Conservation (phyloP, 176 grass and related monocot genomes). For the Alloteropsis semialata region DNA sequence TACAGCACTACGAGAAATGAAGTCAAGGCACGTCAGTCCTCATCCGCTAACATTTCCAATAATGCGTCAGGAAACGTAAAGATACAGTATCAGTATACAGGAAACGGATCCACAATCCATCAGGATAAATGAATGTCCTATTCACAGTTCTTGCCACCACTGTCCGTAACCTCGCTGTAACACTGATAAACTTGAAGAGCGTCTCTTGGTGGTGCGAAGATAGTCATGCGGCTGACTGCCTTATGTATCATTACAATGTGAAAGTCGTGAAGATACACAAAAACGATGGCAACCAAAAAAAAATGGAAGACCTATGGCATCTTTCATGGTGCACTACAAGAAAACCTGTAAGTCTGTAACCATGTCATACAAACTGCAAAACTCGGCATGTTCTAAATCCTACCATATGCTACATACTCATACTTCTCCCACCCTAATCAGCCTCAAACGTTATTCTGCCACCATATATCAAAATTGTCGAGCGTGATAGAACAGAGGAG, state of each 20-base stretch:
- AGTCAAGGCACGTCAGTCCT: too few relatives aligned
- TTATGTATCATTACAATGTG: constrained; percentile 41
- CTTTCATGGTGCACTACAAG: constrained; percentile 22
- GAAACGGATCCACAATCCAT: not conserved
- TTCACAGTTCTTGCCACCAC: not conserved
- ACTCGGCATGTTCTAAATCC: constrained; percentile 42
- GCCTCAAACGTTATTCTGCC: constrained; percentile 36
- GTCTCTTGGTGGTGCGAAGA: not conserved
- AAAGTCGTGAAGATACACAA: constrained; percentile 28
- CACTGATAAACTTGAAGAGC: constrained; percentile 1
- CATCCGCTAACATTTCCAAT: too few relatives aligned
- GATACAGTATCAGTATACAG: not conserved
- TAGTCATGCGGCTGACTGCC: not conserved
- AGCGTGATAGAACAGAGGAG: not conserved
- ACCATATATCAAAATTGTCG: constrained; percentile 50
- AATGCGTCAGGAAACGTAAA: too few relatives aligned
- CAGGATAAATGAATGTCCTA: constrained; percentile 18
- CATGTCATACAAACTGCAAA: constrained; percentile 55
- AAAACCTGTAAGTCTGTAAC: constrained; percentile 29
- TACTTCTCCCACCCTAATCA: constrained; percentile 42
- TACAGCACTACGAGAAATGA: not conserved
- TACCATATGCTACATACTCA: constrained; percentile 60
- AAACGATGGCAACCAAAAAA: not conserved
- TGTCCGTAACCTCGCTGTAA: not conserved
- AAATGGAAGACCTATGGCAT: constrained; percentile 28